Evolutionary conservation across 1,284 basidiomycete species (phyloP), one percentile per base, ranked within the genome.

Genomic region (Boletellus dicymbophilus): DNA sequence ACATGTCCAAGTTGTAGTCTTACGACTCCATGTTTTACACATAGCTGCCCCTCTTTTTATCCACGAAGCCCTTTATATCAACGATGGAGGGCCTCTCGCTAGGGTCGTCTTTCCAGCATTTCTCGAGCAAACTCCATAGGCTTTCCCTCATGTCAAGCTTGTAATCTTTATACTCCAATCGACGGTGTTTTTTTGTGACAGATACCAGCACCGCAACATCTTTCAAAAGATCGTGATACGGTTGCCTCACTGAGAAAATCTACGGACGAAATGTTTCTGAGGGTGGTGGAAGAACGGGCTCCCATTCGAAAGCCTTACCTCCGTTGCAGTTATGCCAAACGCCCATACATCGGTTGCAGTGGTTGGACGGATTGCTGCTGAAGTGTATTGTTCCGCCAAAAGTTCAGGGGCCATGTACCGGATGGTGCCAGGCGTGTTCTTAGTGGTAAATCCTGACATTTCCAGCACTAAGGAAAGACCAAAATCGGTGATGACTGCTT

Each of bases 1-100:
- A 34, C 15, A 66, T 58, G 56, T 54, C 75, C 3, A 80, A 65
- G 57, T 50, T 81, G 30, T 80, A 66, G 41, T 38, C 28, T 9
- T 15, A 5, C 16, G 20, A 15, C n/a, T 23, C 25, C 13, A 12
- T 39, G 25, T 40, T 39, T 31, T 39, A 50, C 8, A 31, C 43
- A 30, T 61, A 57, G 7, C 49, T 54, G 38, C 41, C 25, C 41
- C 43, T 54, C 51, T 55, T 57, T 28, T 46, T 39, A 25, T 54
- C 44, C 11, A 66, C 46, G 16, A 68, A 65, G 1, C 30, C 11
- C 25, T 27, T 49, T 16, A 65, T 41, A 18, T 40, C 26, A 21
- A 51, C 8, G 44, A 57, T 55, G 27, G 50, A 43, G 2, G 57
- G 57, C 22, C 63, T 48, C 36, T 49, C 44, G 2, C 7, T 10